Base-by-base conservation (phyloP, 352 stramenopile species). In the Pythium diclinum region DNA sequence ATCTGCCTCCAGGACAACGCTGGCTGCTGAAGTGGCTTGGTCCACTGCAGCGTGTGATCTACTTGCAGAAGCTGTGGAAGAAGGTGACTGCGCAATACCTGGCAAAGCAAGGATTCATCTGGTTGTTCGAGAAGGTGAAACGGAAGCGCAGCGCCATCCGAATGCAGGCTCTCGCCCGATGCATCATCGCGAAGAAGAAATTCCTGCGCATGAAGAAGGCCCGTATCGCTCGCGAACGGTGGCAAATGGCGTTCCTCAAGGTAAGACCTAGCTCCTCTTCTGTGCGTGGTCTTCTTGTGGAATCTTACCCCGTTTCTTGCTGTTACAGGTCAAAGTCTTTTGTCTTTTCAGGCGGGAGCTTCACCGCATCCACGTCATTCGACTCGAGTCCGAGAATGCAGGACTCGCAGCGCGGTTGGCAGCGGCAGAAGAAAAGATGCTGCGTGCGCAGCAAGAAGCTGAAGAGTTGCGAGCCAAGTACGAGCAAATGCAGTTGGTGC, bases 11-110 rank as follows among this genome's bases (percentile, higher is more conserved):
- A 1, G 65, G 73, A 17, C 86, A 93, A 56, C 84, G 82, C 0
- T 95, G 86, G 86, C 54, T 95, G 30, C 74, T 95, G n/a, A 92
- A 88, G 67, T 95, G 86, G 86, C 73, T 95, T 8, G 86, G 84
- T 3, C 86, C 86, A 40, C 59, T 95, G 21, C 79, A 92, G 61
- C 81, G 81, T 16, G 79, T 91, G 3, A 89, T 95, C 65, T 95
- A 93, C 69, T 53, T 95, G 53, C 86, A 95, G 49, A 93, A 92
- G 63, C 79, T 87, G 17, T 95, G 86, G 81, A 89, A 89, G 64
- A 92, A 89, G 71, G 78, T 89, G 10, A 83, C 75, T 25, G 73
- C 79, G 8, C 83, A 92, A 60, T 92, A 87, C 34, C 55, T 82
- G 33, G 84, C 81, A 19, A 92, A 92, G 66, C 83, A 81, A 59